Base-by-base conservation (phyloP, 2,329 filamentous ascomycete genomes). In the Oidium heveae region DNA sequence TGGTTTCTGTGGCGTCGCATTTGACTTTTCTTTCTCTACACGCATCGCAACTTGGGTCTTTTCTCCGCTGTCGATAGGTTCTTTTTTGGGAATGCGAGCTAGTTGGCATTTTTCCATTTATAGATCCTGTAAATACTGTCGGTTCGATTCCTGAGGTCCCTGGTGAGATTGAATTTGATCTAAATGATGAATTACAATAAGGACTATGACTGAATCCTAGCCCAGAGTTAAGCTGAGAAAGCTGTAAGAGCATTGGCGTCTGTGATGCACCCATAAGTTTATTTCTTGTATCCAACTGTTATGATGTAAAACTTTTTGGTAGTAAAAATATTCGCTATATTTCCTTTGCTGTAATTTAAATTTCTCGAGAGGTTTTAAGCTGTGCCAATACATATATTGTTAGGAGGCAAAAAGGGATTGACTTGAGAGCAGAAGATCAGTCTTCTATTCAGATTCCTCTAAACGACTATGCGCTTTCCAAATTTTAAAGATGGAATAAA, bases 41-140 rank as follows among this genome's bases (percentile, higher is more conserved):
- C 53, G 91, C 91, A 71, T 98, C 91, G 67, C 91, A 98, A 60
- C 80, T 96, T 1, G 91, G 91, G 63, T 98, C 91, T 66, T 98
- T 98, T 61, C 91, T 77, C 60, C 91, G 75, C 67, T 98, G 91
- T 24, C 91, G 80, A 70, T 96, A 98, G 2, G 91, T 89, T 64
- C 91, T 75, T 68, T 96, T 96, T 67, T 94, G 86, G 34, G 83
- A 77, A 61, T 84, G 82, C 59, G 76, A 66, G 61, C 72, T 73
- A 39, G 74, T 57, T 63, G 67, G 61, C 32, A 75, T 76, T 16
- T 74, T 77, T 63, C 73, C 73, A 59, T 69, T 68, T 55, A 72
- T 71, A 55, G 76, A 79, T 55, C 77, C 75, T 58, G 70, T 72
- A 20, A 75, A 77, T n/a, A 74, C 70, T 53, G 79, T 66, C 41